Conservation (phyloP, 208 protist species). For the Lotmaria passim region DNA sequence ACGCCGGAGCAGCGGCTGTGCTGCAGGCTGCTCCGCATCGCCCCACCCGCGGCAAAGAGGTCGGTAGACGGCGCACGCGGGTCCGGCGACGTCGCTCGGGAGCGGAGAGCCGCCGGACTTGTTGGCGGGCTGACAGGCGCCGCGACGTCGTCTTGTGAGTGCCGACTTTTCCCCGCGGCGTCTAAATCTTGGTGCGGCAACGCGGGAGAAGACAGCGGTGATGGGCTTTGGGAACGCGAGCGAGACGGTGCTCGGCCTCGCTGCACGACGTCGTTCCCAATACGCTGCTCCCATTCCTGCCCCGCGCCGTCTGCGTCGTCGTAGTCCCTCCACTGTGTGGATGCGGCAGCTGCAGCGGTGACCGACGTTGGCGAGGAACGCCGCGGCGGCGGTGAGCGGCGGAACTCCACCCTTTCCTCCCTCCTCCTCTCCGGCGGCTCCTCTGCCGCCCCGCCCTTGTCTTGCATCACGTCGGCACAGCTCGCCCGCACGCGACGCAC, state of each 20-base stretch:
- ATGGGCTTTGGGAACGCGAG: constrained; percentile 28
- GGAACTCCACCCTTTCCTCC: background rate
- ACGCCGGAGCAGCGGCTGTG: constrained; percentile 47
- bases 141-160: background rate
- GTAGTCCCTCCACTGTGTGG: background rate
- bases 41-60: constrained; percentile 35
- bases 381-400: constrained; percentile 3
- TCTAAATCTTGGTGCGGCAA: background rate
- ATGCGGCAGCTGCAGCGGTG: background rate
- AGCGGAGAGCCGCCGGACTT: background rate
- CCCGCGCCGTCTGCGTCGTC: background rate
- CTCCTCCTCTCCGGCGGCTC: background rate
- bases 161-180: background rate
- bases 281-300: no score
- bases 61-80: constrained; percentile 36
- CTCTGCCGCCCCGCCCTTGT: background rate
- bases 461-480: constrained; percentile 6
- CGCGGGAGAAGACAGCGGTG: constrained; percentile 14
- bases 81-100: constrained; percentile 33
- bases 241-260: constrained; percentile 8
- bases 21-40: constrained; percentile 39
- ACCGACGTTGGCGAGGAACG: background rate
- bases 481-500: constrained; percentile 32
- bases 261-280: constrained; percentile 4
- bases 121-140: background rate